Base-by-base conservation (phyloP, 805 yeast genomes). In the Lipomyces starkeyi region DNA sequence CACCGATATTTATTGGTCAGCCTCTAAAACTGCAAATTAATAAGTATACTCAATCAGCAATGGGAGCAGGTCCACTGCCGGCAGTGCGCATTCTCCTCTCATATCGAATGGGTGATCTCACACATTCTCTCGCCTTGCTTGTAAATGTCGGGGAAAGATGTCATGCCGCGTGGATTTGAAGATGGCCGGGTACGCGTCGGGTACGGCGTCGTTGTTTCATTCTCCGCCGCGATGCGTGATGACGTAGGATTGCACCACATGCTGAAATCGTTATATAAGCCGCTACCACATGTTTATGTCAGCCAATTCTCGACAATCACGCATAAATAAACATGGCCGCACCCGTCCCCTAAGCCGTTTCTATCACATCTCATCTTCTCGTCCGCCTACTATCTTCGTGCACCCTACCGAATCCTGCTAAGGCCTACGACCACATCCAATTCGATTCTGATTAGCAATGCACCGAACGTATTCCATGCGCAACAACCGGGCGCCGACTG, bases 401-500 rank as follows among this genome's bases (percentile, higher is more conserved):
- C 14, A 17, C 49, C 11, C 49, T 17, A 7, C 8, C 9, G 22
- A n/a, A 8, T n/a, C 22, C 20, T 17, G 7, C 20, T 17, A 43
- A 17, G 20, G 7, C 49, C 49, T 43, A n/a, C 49, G n/a, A 4
- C 22, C 5, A 43, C 22, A 7, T 20, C 11, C 32, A 53, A 53
- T 3, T 53, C 56, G 34, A 53, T 11, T 13, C 56, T 53, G 35
- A 25, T n/a, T 40, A 66, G 55, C 55, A 22, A 95, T 95, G 99
- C 98, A 94, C 86, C 91, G 98, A 89, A 94, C 99, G 61, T 95
- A 95, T 83, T 94, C 99, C 47, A 85, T 94, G 82, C 93, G 99
- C 87, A 88, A 93, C 76, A 80, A 89, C 65, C 91, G 97, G 82
- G 98, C 98, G 53, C 99, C 99, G 71, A 93, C 99, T 66, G 98